Percentiles rank a stretch among this genome's conserved stretches.
Evolutionary conservation across 106 monocot species (phyloP).

Genomic region (Posidonia australis): DNA sequence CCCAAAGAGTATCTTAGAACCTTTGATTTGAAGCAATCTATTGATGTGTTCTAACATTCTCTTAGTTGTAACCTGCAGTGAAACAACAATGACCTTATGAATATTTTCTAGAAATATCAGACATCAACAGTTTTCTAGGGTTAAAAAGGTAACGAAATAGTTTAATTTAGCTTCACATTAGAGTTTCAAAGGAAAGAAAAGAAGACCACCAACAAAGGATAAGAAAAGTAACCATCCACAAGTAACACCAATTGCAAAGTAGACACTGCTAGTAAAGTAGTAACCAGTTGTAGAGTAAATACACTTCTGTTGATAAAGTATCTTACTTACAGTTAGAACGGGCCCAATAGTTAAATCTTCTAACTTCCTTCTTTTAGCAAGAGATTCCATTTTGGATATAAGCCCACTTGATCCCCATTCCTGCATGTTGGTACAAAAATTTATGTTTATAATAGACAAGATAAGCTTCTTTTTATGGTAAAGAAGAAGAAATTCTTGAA

Average conservation of each 20-base stretch:
- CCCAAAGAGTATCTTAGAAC: slow-evolving; percentile 87
- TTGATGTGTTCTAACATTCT: slow-evolving; percentile 68
- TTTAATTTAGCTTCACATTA: no score
- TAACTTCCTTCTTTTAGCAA: slow-evolving; percentile 79
- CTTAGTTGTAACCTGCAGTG: slow-evolving; percentile 77
- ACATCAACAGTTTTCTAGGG: no score
- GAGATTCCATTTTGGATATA: slow-evolving; percentile 55
- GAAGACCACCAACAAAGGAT: no score
- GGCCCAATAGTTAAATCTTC: slow-evolving; percentile 95
- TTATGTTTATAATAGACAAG: neutral
- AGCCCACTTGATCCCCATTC: slow-evolving; percentile 73
- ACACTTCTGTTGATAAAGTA: no score
- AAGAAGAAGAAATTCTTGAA: no score
- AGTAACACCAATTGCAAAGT: no score
- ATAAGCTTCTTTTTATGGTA: no score
- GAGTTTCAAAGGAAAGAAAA: no score
- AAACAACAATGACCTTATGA: neutral
- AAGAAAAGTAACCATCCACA: no score
- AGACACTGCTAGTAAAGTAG: no score
- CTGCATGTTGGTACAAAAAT: slow-evolving; percentile 34
- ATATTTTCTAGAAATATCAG: neutral
- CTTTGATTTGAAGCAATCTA: slow-evolving; percentile 75
- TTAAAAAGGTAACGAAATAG: no score
- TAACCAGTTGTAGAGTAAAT: neutral
- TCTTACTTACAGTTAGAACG: slow-evolving; percentile 80